A percentile compares a stretch with the other conserved stretches of the same genome.
Evolutionary conservation across 768 basidiomycete species (phyloP).

Genomic region (Pisolithus orientalis): DNA sequence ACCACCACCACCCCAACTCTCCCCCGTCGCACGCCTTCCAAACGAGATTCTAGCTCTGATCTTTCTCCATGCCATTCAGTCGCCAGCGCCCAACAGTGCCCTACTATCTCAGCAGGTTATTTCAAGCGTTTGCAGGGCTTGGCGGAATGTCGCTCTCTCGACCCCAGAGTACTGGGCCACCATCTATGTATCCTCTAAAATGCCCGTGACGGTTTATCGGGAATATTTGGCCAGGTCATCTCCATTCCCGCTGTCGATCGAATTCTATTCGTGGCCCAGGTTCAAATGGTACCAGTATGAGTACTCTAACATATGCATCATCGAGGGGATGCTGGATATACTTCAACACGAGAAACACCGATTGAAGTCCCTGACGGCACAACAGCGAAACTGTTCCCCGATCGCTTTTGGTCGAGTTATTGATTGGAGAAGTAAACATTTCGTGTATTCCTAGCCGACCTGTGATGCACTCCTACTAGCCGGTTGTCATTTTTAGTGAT

Average conservation of each 20-base stretch:
- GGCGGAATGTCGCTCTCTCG: background rate
- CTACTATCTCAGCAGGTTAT: background rate
- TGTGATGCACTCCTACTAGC: background rate
- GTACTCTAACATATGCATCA: background rate
- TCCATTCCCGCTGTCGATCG: background rate
- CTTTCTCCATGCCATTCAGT: background rate
- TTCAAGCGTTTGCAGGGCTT: slow-evolving; percentile 1
- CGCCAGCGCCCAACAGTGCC: background rate
- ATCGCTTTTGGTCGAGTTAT: background rate
- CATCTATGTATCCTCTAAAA: background rate
- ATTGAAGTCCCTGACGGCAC: background rate
- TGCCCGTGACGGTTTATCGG: slow-evolving; percentile 1
- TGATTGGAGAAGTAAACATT: background rate
- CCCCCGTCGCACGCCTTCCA: slow-evolving; percentile 2
- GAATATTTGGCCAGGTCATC: background rate
- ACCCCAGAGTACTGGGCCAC: slow-evolving; percentile 1
- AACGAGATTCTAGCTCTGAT: slow-evolving; percentile 1
- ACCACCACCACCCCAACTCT: background rate
- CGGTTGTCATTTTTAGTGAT: too few relatives aligned
- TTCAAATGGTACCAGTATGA: background rate
- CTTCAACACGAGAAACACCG: background rate
- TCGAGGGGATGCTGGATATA: background rate
- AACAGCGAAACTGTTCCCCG: background rate
- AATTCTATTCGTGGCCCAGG: slow-evolving; percentile 1
- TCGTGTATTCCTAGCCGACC: background rate